phyloP scores from a whole-genome alignment of 257 asterid species.

The Verbena officinalis region DNA sequence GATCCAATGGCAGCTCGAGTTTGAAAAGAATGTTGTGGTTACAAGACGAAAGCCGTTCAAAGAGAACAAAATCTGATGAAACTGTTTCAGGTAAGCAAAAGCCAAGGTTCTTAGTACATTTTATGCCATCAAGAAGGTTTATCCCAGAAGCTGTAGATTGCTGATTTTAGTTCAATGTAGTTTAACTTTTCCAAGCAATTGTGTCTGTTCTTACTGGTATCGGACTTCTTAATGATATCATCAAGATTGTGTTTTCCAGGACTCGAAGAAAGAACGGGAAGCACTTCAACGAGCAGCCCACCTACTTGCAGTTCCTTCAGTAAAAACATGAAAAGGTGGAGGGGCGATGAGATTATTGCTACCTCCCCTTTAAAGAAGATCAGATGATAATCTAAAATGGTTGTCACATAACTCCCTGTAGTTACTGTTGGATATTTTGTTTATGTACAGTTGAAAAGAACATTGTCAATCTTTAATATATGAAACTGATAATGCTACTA shows the following conservation, averaged over 20 bases:
- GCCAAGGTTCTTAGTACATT: too few species aligned
- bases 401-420: not conserved
- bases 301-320: conserved; percentile 41
- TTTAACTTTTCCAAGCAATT: not conserved
- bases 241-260: conserved; percentile 30
- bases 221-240: not conserved
- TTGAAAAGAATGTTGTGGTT: conserved; percentile 53
- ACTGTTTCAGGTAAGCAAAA: conserved; percentile 32
- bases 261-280: conserved; percentile 25
- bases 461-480: not conserved
- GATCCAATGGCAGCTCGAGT: conserved; percentile 16
- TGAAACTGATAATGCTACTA: not conserved
- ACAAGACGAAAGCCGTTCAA: conserved; percentile 38
- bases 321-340: conserved; percentile 43
- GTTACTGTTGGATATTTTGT: not conserved
- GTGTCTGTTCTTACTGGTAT: not conserved
- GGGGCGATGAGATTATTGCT: conserved; percentile 49
- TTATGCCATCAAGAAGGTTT: too few species aligned
- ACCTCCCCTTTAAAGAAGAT: conserved; percentile 48
- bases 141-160: too few species aligned
- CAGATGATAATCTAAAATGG: conserved; percentile 26
- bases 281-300: conserved; percentile 1
- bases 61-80: conserved; percentile 52
- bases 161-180: too few species aligned
- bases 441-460: not conserved